Evolutionary conservation across 106 monocot genomes (phyloP), one percentile per base, ranked within the genome.

Genomic region (Phalaenopsis equestris): DNA sequence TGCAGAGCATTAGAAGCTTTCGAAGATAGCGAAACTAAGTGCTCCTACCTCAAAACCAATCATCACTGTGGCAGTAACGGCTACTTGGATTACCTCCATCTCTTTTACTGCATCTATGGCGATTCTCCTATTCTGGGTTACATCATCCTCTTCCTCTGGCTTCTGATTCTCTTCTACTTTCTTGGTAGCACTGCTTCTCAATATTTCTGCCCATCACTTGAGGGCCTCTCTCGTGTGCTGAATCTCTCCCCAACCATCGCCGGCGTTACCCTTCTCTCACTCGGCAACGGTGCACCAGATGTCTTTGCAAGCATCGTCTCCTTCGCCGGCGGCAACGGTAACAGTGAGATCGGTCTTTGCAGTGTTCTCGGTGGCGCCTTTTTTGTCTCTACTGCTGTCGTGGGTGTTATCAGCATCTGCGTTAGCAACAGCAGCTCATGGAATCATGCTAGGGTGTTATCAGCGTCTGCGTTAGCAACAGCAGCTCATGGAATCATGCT

Each of bases 331-430:
- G 70, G 70, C 10, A 17, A 38, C 38, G 82, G 82, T 14, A 48
- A 56, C 12, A 73, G 77, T 1, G 82, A 89, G 1, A 84, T 89
- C 18, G 89, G 89, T n/a, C 78, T 92, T 64, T 89, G 85, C 79
- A 84, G 87, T 56, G 80, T 92, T 1, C 80, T 92, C 21, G 89
- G 92, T 5, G 87, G 92, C 3, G 92, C 84, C 1, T 87, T 92
- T 72, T 89, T 92, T 79, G 86, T 91, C 17, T 82, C 91, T 0
- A 85, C 65, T 24, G 86, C 86, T 4, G 86, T 84, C 3, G 79
- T 79, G 0, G 86, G 79, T 8, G 41, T 76, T 8, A 81, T 86
- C 39, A 61, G 75, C 80, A 61, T 83, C 56, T 23, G 30, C 61
- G 2, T 67, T 0, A 30, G 30, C 30, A 30, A 0, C 68, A 36